phyloP scores from a whole-genome alignment of 495 filamentous ascomycete species.

The Aspergillus hancockii region DNA sequence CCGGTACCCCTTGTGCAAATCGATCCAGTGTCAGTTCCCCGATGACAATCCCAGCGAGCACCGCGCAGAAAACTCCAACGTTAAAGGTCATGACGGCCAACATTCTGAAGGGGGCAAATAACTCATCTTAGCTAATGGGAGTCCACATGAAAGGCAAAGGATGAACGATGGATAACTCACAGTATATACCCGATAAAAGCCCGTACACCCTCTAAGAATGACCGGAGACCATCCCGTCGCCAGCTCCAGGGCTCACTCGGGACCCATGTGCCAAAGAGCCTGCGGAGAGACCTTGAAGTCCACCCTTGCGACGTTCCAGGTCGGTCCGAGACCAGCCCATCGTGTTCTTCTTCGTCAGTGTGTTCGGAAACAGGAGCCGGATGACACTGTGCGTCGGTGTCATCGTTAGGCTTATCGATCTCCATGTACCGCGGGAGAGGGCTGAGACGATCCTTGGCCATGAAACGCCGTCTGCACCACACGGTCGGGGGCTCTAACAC shows the following conservation, averaged over 20 bases:
- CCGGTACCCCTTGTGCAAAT: slow-evolving; percentile 9
- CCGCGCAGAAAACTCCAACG: slow-evolving; percentile 17
- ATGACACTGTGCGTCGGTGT: background rate
- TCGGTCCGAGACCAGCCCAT: background rate
- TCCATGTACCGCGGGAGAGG: slow-evolving; percentile 17
- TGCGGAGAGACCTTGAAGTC: background rate
- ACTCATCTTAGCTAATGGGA: background rate
- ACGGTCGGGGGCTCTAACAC: background rate
- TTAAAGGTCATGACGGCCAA: slow-evolving; percentile 27
- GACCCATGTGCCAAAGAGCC: slow-evolving; percentile 8
- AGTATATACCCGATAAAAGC: slow-evolving; percentile 20
- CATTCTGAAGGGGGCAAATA: slow-evolving; percentile 11
- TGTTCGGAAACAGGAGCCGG: background rate
- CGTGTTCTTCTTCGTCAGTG: background rate
- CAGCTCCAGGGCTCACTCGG: slow-evolving; percentile 14
- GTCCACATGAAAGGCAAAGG: background rate
- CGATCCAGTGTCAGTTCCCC: slow-evolving; percentile 18
- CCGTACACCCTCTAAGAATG: slow-evolving; percentile 15
- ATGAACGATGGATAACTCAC: slow-evolving; percentile 13
- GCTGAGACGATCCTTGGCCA: slow-evolving; percentile 16
- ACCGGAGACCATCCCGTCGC: slow-evolving; percentile 10
- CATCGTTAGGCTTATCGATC: background rate
- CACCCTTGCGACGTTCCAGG: background rate
- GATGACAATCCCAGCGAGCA: slow-evolving; percentile 17
- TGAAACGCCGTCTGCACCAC: background rate